Base-by-base conservation (phyloP, 2,329 filamentous ascomycete species). In the Lecanicillium sp. region DNA sequence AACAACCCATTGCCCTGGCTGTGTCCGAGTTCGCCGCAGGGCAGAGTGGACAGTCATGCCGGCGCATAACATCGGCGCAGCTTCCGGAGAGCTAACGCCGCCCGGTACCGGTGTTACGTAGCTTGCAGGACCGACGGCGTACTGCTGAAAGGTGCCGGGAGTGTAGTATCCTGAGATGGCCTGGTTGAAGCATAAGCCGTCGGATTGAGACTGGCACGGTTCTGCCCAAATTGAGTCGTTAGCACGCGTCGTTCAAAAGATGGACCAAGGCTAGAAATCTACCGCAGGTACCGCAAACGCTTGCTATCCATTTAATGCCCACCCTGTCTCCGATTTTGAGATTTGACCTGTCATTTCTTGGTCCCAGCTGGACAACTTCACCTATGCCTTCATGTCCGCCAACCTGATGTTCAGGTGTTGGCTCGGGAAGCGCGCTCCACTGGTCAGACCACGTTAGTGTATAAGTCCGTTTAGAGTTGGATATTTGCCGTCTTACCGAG, bases 341-440 rank as follows among this genome's bases (percentile, higher is more conserved):
- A 5, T 66, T 68, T 2, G 71, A 64, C 28, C 50, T 55, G 36
- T 80, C 74, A 15, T 72, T 66, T 6, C 73, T 75, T 1, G 78
- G 65, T 1, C 81, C 81, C 44, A 85, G 63, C 53, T 81, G 79
- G 31, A 81, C 77, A 22, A 85, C 65, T 38, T 71, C 71, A 29
- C 77, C 77, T 2, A 84, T 73, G 15, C 81, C 81, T 58, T 85
- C 81, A 51, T 85, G 81, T 4, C 81, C 81, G 30, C 81, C 81
- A 4, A 83, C 39, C 32, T 47, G 45, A 14, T 32, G 27, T 15
- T 37, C 39, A 20, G 36, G 31, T 5, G 41, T 43, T 19, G 41
- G 41, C 2, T 22, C 20, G 5, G 41, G 41, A 14, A 43, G 41
- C 9, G 25, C 19, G 5, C 32, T 32, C 41, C 41, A 43, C 19